Evolutionary conservation across 2,329 filamentous ascomycete species (phyloP).

Genomic region (Aspergillus unguis): DNA sequence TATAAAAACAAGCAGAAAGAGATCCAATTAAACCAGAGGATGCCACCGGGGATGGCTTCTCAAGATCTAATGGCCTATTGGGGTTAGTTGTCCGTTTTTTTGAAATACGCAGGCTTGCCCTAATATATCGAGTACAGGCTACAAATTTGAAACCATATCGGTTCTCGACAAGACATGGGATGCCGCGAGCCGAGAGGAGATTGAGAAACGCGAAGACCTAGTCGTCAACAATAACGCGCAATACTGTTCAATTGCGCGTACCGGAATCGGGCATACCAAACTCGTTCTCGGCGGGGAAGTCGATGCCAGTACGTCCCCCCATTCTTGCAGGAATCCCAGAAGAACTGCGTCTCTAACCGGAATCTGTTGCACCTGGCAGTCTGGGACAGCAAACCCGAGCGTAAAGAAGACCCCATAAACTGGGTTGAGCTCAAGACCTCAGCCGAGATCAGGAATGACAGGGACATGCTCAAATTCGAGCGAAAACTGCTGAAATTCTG

Average conservation of each 20-base stretch:
- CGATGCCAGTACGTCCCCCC: constrained; percentile 65
- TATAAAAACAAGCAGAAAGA: constrained; percentile 64
- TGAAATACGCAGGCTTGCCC: not conserved
- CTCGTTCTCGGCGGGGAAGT: constrained; percentile 90
- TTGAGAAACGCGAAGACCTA: constrained; percentile 69
- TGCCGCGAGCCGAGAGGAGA: constrained; percentile 68
- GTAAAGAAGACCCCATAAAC: constrained; percentile 66
- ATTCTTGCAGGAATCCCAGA: not conserved
- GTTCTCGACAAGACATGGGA: constrained; percentile 73
- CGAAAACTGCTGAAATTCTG: constrained; percentile 92
- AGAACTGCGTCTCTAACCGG: not conserved
- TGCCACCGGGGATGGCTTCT: constrained; percentile 55
- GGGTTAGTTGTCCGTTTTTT: constrained; percentile 54
- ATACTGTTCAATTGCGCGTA: constrained; percentile 91
- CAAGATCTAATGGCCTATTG: constrained; percentile 88
- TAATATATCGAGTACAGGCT: constrained; percentile 56
- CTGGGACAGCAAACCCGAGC: constrained; percentile 74
- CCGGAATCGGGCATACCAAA: constrained; percentile 71
- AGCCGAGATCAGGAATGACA: constrained; percentile 64
- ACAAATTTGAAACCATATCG: constrained; percentile 90
- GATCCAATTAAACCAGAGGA: constrained; percentile 52
- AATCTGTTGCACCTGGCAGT: constrained; percentile 47
- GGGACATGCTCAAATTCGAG: constrained; percentile 74
- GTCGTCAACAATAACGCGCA: constrained; percentile 86
- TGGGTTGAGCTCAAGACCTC: constrained; percentile 96